Evolutionary conservation across 805 yeast genomes (phyloP), one percentile per base, ranked within the genome.

Genomic region (Brettanomyces naardenensis): DNA sequence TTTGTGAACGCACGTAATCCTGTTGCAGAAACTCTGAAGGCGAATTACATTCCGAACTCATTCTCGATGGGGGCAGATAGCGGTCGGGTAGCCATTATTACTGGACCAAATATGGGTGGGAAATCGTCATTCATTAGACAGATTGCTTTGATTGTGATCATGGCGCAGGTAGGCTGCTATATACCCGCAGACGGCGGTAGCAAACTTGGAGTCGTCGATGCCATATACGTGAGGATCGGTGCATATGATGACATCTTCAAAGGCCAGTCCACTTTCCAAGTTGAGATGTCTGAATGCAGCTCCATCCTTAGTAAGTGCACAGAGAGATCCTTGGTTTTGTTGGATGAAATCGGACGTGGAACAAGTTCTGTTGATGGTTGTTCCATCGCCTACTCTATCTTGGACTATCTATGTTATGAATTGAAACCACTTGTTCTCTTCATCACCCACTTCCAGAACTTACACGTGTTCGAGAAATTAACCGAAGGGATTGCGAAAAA

Each of bases 51-150:
- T 10, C 68, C 92, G 2, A 88, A 87, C 53, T 75, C 78, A 44
- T 68, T 80, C 4, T 22, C 28, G 11, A 26, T 31, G 9, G 47
- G 64, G 5, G 52, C 60, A 5, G 51, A 61, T n/a, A 54, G 62
- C 3, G 66, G 73, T 11, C 65, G 86, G 25, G 71, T 74, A 0
- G 62, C 78, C 38, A 66, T 88, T 13, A 73, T 88, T 18, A 84
- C 95, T 0, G 95, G 95, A 0, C 92, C 94, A 0, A 84, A 84
- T 47, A 82, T 84, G 88, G 95, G 95, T 7, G 95, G 95, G 4
- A 85, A 85, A 53, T 79, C 88, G 5, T 77, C 87, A 1, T 78
- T 77, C 49, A 85, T 82, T 13, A 69, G 84, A 36, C 87, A 82
- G 44, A 68, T 82, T 9, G 95, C 92, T 0, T 56, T 86, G 11